Evolutionary conservation across 2,329 filamentous ascomycete species (phyloP).

Genomic region (Leptographium flavum): DNA sequence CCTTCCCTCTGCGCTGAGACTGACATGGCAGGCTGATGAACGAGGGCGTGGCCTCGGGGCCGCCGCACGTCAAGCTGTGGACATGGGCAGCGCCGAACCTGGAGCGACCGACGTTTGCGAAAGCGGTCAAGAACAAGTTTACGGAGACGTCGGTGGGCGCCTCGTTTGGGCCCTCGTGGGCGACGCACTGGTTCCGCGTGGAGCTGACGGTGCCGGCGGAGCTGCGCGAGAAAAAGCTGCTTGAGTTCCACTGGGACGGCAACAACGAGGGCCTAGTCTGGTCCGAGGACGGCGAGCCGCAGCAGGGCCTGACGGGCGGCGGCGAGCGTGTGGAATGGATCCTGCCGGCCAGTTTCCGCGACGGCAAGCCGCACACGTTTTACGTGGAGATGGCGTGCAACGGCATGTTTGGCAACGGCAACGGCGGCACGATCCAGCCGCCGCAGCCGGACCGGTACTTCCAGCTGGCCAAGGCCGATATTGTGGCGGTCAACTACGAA

Average conservation of each 20-base stretch:
- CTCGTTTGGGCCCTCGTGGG: constrained; percentile 86
- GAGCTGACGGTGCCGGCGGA: constrained; percentile 61
- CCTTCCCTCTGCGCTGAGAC: background rate
- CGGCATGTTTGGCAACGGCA: constrained; percentile 92
- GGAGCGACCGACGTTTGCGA: constrained; percentile 70
- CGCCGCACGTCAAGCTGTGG: constrained; percentile 67
- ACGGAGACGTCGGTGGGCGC: constrained; percentile 59
- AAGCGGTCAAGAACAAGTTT: constrained; percentile 65
- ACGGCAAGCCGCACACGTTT: constrained; percentile 75
- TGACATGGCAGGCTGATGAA: constrained; percentile 46
- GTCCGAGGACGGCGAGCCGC: constrained; percentile 74
- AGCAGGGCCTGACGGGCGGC: constrained; percentile 83
- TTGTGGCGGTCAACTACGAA: constrained; percentile 77
- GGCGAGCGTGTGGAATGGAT: constrained; percentile 88
- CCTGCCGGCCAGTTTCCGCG: constrained; percentile 64
- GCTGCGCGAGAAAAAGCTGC: constrained; percentile 58
- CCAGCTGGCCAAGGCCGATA: constrained; percentile 61
- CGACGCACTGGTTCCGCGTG: constrained; percentile 94
- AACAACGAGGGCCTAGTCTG: constrained; percentile 92
- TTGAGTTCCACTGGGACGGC: constrained; percentile 96
- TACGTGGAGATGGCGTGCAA: constrained; percentile 99
- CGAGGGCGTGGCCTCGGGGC: constrained; percentile 51
- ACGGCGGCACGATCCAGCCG: constrained; percentile 73
- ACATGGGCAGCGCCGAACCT: constrained; percentile 75
- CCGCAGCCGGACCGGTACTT: constrained; percentile 77